A percentile compares a stretch with the other conserved stretches of the same genome.
These are phyloP conservation scores for Sclerotinia spermophila DNA, from an alignment of 2,329 filamentous ascomycete genomes.

Conservation along the genomic window DNA sequence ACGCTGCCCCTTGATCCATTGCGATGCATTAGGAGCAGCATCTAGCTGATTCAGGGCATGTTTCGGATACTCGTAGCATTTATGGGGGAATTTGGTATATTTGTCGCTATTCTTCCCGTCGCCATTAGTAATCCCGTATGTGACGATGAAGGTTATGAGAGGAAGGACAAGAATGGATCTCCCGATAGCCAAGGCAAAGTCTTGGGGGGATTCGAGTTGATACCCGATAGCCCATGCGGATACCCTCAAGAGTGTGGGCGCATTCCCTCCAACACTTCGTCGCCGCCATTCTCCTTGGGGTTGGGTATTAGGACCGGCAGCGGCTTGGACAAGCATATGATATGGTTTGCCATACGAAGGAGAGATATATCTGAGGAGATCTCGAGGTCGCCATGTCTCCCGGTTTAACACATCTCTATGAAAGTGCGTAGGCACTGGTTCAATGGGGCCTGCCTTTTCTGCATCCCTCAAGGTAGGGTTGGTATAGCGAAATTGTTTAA, in stretches of 20 bases:
- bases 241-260: slow-evolving; percentile 14
- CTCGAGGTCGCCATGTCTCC: slow-evolving; percentile 19
- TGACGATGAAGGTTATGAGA: slow-evolving; percentile 11
- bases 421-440: slow-evolving; percentile 10
- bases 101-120: not conserved
- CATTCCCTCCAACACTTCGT: slow-evolving; percentile 12
- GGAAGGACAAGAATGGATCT: slow-evolving; percentile 16
- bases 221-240: slow-evolving; percentile 20
- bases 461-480: slow-evolving; percentile 16
- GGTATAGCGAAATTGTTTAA: slow-evolving; percentile 9
- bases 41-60: slow-evolving; percentile 19
- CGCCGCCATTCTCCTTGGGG: slow-evolving; percentile 17
- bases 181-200: slow-evolving; percentile 9
- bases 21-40: slow-evolving; percentile 9
- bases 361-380: slow-evolving; percentile 19
- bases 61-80: slow-evolving; percentile 20
- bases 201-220: not conserved
- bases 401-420: slow-evolving; percentile 17
- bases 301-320: slow-evolving; percentile 6
- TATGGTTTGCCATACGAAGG: slow-evolving; percentile 18
- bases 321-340: slow-evolving; percentile 19
- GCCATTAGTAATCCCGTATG: slow-evolving; percentile 7
- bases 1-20: not conserved
- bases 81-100: slow-evolving; percentile 13
- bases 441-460: slow-evolving; percentile 8